Base-by-base conservation (phyloP, 768 basidiomycete species). In the Dioszegia hungarica region DNA sequence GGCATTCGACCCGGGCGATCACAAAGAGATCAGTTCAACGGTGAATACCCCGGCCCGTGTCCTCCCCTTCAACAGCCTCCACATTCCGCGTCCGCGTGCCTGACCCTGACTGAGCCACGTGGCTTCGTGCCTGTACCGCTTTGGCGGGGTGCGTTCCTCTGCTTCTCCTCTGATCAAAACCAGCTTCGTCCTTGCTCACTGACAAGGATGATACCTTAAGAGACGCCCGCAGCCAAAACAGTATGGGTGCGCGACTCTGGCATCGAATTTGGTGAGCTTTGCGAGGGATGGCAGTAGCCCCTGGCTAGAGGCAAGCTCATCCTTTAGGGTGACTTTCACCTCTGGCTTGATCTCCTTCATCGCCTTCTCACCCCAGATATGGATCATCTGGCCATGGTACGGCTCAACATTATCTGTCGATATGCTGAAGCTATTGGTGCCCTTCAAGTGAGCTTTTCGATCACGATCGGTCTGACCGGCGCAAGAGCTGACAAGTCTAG, bases 301-400 rank as follows among this genome's bases (percentile, higher is more conserved):
- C 28, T 28, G 17, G 8, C 6, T 46, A 5, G 25, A 9, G 19
- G 17, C 25, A 20, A 27, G 43, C 54, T 46, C 27, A 46, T 3
- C 4, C 27, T 15, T 19, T 54, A 79, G 78, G 79, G 74, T 79
- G 31, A 54, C 41, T 9, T 73, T 66, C 11, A 77, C 76, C 5
- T 20, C 69, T n/a, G 8, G 37, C 38, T 67, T 80, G 39, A 77
- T 80, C 60, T 67, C 67, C 6, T 98, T 97, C 76, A 91, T 97
- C 62, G 83, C 89, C 1, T 89, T 90, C 74, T 86, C 88, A 5
- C 84, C 87, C 1, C 94, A 98, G 75, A 82, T 90, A 65, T 92
- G 88, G 77, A 80, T 97, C 58, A 84, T 95, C 73, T 84, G 84
- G 90, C 91, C 90, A 20, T 95, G 90, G 90, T 94, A 93, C 68